These are phyloP conservation scores for Pyricularia sp. DNA, from an alignment of 2,329 filamentous ascomycete species.

Conservation along the genomic window DNA sequence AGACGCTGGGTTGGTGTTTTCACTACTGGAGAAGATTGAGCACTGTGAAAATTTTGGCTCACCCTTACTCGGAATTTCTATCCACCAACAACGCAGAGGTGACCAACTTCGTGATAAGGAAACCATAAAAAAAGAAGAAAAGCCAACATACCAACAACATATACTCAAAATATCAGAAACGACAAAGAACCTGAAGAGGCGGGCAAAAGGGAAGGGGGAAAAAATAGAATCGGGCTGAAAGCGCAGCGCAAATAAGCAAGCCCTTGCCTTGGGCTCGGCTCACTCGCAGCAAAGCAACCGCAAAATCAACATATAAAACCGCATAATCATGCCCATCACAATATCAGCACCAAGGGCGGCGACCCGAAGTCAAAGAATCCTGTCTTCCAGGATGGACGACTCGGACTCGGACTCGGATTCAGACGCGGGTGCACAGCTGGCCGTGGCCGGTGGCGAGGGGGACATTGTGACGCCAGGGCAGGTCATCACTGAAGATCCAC, in stretches of 20 bases:
- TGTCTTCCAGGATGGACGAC: constrained; percentile 5
- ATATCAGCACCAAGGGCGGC: constrained; percentile 26
- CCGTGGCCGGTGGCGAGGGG: constrained; percentile 28
- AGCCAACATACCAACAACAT: neutral
- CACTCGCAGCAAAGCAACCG: neutral
- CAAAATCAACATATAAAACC: neutral
- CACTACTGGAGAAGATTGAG: neutral
- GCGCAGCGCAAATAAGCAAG: neutral
- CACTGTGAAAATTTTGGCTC: neutral
- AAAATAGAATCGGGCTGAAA: neutral
- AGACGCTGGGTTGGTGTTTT: neutral
- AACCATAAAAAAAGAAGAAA: neutral
- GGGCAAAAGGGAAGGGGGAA: neutral
- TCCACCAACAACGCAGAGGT: neutral
- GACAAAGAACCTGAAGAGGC: neutral
- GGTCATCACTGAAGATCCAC: constrained; percentile 76
- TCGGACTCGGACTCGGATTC: constrained; percentile 25
- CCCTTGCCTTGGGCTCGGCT: neutral
- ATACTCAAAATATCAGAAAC: neutral
- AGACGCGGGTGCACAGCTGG: constrained; percentile 28
- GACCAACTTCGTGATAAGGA: neutral
- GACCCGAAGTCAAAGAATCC: constrained; percentile 3
- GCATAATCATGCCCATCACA: constrained; percentile 30
- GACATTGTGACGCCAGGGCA: constrained; percentile 80
- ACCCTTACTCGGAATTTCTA: neutral